Evolutionary conservation across 495 filamentous ascomycete species (phyloP).

Genomic region (Bacidia gigantensis): DNA sequence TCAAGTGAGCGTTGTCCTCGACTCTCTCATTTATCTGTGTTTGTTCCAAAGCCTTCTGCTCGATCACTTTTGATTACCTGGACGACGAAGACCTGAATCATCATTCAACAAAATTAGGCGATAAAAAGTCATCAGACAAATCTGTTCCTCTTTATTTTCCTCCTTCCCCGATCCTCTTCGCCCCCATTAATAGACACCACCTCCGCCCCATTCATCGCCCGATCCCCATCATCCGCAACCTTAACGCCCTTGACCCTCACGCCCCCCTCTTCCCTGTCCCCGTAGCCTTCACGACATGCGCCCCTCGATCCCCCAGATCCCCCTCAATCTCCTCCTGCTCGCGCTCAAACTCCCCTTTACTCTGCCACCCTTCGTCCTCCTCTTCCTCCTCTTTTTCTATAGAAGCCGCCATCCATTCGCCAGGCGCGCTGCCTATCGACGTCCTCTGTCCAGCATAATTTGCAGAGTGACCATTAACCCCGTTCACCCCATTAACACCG

Average conservation of each 20-base stretch:
- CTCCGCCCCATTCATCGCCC: too few species aligned
- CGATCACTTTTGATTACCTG: too few species aligned
- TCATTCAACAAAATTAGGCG: too few species aligned
- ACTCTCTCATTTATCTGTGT: too few species aligned
- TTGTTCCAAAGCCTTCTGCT: too few species aligned
- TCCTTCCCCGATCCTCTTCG: too few species aligned
- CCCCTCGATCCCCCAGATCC: slow-evolving; percentile 21
- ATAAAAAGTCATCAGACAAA: neutral
- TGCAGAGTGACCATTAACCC: neutral
- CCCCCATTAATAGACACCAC: too few species aligned
- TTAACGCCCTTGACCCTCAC: slow-evolving; percentile 19
- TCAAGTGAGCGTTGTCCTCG: too few species aligned
- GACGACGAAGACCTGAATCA: too few species aligned
- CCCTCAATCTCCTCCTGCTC: slow-evolving; percentile 31
- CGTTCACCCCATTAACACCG: neutral
- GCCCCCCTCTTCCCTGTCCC: slow-evolving; percentile 24
- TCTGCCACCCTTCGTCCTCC: slow-evolving; percentile 33
- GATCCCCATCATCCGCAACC: too few species aligned
- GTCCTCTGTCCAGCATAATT: slow-evolving; percentile 1
- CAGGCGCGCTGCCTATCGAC: too few species aligned
- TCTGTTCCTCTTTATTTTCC: too few species aligned
- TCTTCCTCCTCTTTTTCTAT: slow-evolving; percentile 8
- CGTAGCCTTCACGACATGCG: slow-evolving; percentile 26
- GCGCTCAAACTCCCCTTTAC: slow-evolving; percentile 36
- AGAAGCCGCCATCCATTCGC: neutral